Conservation (phyloP, 1,139 yeast species). For the Suhomyces wounanorum region DNA sequence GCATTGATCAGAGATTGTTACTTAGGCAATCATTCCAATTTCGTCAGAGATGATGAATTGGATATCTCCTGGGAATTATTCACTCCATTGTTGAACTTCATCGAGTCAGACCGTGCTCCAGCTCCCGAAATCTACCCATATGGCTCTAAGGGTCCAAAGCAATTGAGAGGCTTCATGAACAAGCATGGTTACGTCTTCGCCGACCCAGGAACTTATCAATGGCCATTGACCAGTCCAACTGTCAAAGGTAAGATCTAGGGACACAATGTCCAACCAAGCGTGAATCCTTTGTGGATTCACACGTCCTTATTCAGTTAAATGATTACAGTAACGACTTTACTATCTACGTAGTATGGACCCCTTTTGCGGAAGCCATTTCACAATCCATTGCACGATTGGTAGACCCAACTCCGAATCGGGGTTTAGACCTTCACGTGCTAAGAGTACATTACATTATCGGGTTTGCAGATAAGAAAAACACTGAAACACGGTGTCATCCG, state of each 20-base stretch:
- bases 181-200: conserved; percentile 71
- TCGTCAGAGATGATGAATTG: conserved; percentile 96
- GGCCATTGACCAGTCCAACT: conserved; percentile 76
- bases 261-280: background rate
- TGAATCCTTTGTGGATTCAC: background rate
- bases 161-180: conserved; percentile 59
- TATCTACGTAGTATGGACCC: background rate
- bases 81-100: conserved; percentile 81
- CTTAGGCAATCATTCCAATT: conserved; percentile 93
- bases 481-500: too few species aligned
- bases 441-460: too few species aligned
- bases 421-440: too few species aligned
- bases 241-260: conserved; percentile 39
- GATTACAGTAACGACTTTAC: background rate
- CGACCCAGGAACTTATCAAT: conserved; percentile 64
- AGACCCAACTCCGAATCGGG: too few species aligned
- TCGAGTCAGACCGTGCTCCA: conserved; percentile 73
- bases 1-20: conserved; percentile 88
- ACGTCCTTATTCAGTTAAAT: background rate
- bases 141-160: conserved; percentile 88
- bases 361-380: too few species aligned
- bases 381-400: too few species aligned
- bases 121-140: conserved; percentile 70
- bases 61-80: conserved; percentile 91
- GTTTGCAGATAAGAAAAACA: too few species aligned